A percentile compares a stretch with the other conserved stretches of the same genome.
phyloP scores from a whole-genome alignment of 305 asterid genomes.

The Rubia balearica region DNA sequence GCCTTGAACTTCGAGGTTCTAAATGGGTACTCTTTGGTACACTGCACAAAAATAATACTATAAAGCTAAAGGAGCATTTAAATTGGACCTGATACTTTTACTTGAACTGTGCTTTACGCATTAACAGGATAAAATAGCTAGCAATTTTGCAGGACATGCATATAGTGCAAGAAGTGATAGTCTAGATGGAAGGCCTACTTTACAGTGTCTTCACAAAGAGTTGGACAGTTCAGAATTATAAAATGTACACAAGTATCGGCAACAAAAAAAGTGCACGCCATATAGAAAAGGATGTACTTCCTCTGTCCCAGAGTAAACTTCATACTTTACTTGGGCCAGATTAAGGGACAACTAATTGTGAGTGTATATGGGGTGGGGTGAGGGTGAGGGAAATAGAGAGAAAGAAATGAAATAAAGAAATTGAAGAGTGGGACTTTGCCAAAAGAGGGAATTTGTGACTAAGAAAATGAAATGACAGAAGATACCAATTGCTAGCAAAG shows the following conservation, averaged over 20 bases:
- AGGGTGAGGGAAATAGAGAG: no score
- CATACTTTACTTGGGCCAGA: background rate
- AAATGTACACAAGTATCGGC: background rate
- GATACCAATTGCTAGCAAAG: background rate
- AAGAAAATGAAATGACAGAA: no score
- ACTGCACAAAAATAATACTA: conserved; percentile 37
- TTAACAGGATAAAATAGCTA: background rate
- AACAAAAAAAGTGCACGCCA: background rate
- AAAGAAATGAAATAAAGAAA: no score
- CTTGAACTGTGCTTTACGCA: background rate
- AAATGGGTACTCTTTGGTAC: conserved; percentile 41
- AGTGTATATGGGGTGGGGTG: no score
- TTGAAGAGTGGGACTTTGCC: no score
- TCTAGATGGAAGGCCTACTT: background rate
- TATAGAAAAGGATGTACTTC: no score
- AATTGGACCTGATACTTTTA: background rate
- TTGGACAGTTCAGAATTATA: background rate
- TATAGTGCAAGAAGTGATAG: background rate
- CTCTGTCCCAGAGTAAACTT: no score
- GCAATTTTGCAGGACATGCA: background rate
- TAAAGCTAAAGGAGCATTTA: conserved; percentile 23
- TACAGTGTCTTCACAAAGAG: background rate
- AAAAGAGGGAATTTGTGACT: no score
- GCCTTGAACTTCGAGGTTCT: conserved; percentile 90
- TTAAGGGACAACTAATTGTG: no score